These are phyloP conservation scores for Euphorbia corollata DNA, from an alignment of 441 rosid species.

Conservation along the genomic window DNA sequence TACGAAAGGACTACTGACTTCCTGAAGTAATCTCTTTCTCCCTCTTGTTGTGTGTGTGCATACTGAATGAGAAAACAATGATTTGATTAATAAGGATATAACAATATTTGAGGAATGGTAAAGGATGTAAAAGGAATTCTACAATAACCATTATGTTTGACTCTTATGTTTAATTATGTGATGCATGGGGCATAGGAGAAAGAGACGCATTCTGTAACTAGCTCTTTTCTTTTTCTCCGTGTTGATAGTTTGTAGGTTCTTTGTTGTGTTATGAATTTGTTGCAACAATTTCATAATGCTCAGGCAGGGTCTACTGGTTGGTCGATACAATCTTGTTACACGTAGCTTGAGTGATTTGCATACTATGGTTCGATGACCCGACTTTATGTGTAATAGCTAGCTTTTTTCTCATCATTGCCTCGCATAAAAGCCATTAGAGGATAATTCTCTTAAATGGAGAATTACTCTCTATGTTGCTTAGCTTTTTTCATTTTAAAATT, in stretches of 20 bases:
- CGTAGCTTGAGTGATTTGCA: too few relatives aligned
- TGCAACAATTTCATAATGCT: too few relatives aligned
- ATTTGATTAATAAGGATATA: too few relatives aligned
- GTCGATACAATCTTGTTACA: too few relatives aligned
- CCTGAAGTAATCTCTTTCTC: conserved; percentile 49
- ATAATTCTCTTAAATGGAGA: neutral
- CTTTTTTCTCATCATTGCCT: neutral
- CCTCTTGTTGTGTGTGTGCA: neutral
- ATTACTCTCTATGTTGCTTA: neutral
- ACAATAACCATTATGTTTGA: neutral
- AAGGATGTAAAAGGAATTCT: neutral
- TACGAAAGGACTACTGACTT: conserved; percentile 85
- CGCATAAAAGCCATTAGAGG: neutral
- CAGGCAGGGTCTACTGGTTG: too few relatives aligned
- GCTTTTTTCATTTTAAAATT: neutral
- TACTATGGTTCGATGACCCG: too few relatives aligned
- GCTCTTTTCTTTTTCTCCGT: neutral
- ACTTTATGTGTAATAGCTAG: too few relatives aligned
- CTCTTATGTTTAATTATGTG: neutral
- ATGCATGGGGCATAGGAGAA: neutral
- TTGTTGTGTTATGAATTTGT: neutral
- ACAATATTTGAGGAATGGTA: neutral
- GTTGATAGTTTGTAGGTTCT: neutral
- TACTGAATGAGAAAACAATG: too few relatives aligned
- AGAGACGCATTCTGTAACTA: too few relatives aligned